phyloP scores from a whole-genome alignment of 805 yeast genomes.

The Candida chilensis region DNA sequence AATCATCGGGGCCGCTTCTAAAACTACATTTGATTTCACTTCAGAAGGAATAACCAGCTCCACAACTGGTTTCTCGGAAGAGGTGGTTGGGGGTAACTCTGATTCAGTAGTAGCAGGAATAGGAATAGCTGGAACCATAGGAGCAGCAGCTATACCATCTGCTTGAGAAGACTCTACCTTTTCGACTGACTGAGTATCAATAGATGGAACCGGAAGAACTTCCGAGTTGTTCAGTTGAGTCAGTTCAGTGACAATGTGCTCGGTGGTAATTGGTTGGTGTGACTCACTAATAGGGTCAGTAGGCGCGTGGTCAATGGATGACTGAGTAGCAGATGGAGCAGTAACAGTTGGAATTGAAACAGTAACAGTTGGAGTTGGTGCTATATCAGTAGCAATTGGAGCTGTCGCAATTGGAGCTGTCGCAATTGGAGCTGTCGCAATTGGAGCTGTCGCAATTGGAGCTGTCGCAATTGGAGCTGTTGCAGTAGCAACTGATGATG shows the following conservation, averaged over 20 bases:
- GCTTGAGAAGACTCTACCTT: background rate
- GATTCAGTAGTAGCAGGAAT: too few species aligned
- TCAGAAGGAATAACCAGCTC: too few species aligned
- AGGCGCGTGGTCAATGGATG: background rate
- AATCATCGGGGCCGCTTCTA: too few species aligned
- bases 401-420: background rate
- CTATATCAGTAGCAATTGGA: background rate
- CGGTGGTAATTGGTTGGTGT: background rate
- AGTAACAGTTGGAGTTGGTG: background rate
- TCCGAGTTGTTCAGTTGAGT: background rate
- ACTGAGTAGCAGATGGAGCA: constrained; percentile 1
- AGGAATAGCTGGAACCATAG: too few species aligned
- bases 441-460: background rate
- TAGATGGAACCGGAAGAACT: background rate
- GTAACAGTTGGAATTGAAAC: background rate
- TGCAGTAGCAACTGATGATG: background rate
- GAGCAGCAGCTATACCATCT: background rate
- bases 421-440: background rate
- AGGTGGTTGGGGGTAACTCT: too few species aligned
- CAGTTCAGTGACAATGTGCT: background rate
- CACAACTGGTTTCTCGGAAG: too few species aligned
- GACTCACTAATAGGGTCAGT: background rate
- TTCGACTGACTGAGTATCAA: background rate
- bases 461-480: background rate
- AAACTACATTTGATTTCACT: too few species aligned